phyloP scores from a whole-genome alignment of 495 filamentous ascomycete genomes.

The Friedmanniomyces endolithicus region DNA sequence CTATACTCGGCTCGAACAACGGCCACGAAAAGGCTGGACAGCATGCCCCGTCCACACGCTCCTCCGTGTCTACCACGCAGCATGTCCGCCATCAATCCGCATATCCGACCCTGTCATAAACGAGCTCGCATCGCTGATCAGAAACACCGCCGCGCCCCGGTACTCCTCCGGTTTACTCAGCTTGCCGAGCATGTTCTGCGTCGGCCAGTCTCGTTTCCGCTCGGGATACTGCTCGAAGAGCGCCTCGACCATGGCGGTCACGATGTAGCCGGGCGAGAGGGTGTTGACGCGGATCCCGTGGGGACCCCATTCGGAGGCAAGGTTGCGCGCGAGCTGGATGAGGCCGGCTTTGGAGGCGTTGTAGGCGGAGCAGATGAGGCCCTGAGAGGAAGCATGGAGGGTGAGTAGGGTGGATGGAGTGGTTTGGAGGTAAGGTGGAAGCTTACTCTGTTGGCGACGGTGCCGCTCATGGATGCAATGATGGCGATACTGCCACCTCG shows the following conservation, averaged over 20 bases:
- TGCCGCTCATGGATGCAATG: conserved; percentile 70
- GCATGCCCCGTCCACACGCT: neutral
- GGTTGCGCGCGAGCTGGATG: conserved; percentile 68
- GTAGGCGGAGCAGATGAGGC: conserved; percentile 66
- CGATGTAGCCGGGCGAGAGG: conserved; percentile 87
- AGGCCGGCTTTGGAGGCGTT: conserved; percentile 86
- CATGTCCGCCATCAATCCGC: conserved; percentile 30
- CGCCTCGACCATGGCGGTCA: conserved; percentile 78
- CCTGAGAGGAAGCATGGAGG: conserved; percentile 31
- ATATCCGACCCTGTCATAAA: conserved; percentile 50
- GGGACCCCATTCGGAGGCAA: conserved; percentile 78
- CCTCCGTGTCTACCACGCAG: conserved; percentile 23
- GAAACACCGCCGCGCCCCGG: conserved; percentile 45
- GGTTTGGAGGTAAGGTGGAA: conserved; percentile 14
- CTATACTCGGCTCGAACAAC: too few species aligned
- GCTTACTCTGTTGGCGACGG: conserved; percentile 55
- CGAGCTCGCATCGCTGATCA: conserved; percentile 72
- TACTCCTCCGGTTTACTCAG: conserved; percentile 74
- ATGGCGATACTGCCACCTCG: conserved; percentile 54
- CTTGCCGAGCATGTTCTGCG: conserved; percentile 77
- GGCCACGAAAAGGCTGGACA: neutral
- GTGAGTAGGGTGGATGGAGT: neutral
- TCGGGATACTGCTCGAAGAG: conserved; percentile 68
- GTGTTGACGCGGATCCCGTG: conserved; percentile 91
- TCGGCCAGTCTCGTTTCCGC: conserved; percentile 63